phyloP scores from a whole-genome alignment of 345 rosid species.

The Raphanus raphanistrum region DNA sequence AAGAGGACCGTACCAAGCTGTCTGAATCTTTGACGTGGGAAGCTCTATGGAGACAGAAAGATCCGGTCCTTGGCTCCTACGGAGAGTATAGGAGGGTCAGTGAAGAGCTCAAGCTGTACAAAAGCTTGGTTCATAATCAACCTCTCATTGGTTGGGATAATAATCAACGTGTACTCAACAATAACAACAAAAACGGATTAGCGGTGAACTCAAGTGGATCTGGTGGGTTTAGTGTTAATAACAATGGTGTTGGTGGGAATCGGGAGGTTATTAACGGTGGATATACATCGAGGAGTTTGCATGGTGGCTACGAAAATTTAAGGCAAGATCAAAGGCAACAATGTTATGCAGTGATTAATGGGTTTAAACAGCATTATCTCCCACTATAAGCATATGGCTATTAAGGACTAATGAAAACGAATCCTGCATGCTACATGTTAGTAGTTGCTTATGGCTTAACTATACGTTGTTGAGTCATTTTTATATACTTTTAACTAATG shows the following conservation, averaged over 20 bases:
- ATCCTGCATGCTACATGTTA: background rate
- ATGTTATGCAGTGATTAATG: constrained; percentile 38
- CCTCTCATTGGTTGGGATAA: constrained; percentile 36
- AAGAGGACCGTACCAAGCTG: constrained; percentile 48
- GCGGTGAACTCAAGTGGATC: constrained; percentile 19
- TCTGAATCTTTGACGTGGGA: constrained; percentile 84
- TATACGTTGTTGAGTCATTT: background rate
- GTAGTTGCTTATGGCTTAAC: background rate
- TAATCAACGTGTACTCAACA: constrained; percentile 23
- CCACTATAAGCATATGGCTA: background rate
- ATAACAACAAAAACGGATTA: constrained; percentile 27
- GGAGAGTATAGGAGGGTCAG: constrained; percentile 58
- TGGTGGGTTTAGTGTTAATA: constrained; percentile 24
- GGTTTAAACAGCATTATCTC: constrained; percentile 34
- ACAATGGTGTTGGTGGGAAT: constrained; percentile 24
- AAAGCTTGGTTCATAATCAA: constrained; percentile 35
- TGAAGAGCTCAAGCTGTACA: constrained; percentile 57
- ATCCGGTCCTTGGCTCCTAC: constrained; percentile 60
- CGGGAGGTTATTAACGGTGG: constrained; percentile 20
- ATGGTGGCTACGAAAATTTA: constrained; percentile 25
- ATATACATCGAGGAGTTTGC: constrained; percentile 27
- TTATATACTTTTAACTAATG: background rate
- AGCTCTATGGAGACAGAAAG: constrained; percentile 64
- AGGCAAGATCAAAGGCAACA: constrained; percentile 43
- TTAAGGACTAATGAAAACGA: background rate